These are phyloP conservation scores for Neonectria neomacrospora DNA, from an alignment of 2,329 filamentous ascomycete species.

Conservation along the genomic window DNA sequence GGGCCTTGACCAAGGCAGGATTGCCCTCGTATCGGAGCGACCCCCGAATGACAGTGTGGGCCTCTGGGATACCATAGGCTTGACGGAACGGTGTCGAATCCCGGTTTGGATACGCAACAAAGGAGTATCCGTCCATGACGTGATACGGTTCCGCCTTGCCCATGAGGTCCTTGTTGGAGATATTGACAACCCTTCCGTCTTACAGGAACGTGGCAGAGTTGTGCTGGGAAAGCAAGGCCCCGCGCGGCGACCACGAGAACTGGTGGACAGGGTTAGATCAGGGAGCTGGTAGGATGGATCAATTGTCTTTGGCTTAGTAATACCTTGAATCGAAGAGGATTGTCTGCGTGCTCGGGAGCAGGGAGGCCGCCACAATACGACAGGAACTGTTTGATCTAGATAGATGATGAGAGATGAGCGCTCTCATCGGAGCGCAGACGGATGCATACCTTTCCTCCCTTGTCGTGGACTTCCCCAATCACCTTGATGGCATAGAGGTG, in stretches of 20 bases:
- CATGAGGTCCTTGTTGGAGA: conserved; percentile 66
- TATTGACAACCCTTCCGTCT: conserved; percentile 65
- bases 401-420: not conserved
- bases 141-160: conserved; percentile 73
- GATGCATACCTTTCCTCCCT: conserved; percentile 65
- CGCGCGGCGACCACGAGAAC: conserved; percentile 74
- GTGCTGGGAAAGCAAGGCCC: conserved; percentile 73
- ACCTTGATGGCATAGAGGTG: conserved; percentile 72
- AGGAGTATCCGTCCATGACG: conserved; percentile 66
- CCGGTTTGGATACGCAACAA: conserved; percentile 77
- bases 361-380: conserved; percentile 74
- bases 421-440: not conserved
- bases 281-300: not conserved
- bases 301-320: not conserved
- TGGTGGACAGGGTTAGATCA: conserved; percentile 43
- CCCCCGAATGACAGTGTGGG: conserved; percentile 73
- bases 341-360: conserved; percentile 68
- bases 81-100: conserved; percentile 74
- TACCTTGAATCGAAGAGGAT: conserved; percentile 24
- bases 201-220: conserved; percentile 74
- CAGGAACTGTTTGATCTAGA: conserved; percentile 67
- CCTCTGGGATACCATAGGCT: conserved; percentile 76
- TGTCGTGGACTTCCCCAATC: conserved; percentile 73
- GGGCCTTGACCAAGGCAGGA: conserved; percentile 73
- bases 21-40: conserved; percentile 76